Base-by-base conservation (phyloP, 129 eudicot species). In the Pulicaria dysenterica region DNA sequence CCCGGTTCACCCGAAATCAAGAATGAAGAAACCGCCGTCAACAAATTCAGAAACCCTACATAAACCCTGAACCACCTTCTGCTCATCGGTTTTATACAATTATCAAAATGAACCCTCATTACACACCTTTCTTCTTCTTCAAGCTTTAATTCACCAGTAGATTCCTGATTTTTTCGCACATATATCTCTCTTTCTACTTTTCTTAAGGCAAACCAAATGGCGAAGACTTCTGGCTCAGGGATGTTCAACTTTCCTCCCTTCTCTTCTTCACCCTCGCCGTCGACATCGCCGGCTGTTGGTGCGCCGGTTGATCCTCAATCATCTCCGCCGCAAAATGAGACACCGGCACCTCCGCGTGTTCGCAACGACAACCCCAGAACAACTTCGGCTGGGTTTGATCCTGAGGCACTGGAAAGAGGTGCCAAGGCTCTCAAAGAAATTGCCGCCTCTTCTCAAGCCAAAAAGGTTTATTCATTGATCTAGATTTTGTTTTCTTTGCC, bases 381-480 rank as follows among this genome's bases (percentile, higher is more conserved):
- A 0, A 82, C 97, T 5, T 80, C 99, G 2, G 85, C 97, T 17
- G 99, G 99, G 3, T 94, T 94, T 64, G 97, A 94, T 67, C 97
- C 99, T 0, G 97, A 88, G 75, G 90, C 97, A 1, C 44, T 94
- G 75, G 99, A 90, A 78, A 81, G 96, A 69, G 99, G 96, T 38
- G 97, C 82, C 0, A 80, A 81, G 41, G 88, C 89, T 70, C 79
- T 94, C 73, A 51, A 46, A 37, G 83, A 77, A 74, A 88, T 94
- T 67, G 69, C 69, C 58, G 75, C 64, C 19, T 88, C 96, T 73
- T 8, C 70, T 40, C 78, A 85, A 38, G 85, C 89, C 37, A 94
- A 94, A 64, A 82, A 93, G 96, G 98, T 92, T 13, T 16, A 7
- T 13, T 36, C 11, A 13, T 17, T 45, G 83, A 85, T 79, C 16